Percentiles rank a stretch among this genome's conserved stretches.
Conservation (phyloP, 345 rosid species). For the Pistacia integerrima region DNA sequence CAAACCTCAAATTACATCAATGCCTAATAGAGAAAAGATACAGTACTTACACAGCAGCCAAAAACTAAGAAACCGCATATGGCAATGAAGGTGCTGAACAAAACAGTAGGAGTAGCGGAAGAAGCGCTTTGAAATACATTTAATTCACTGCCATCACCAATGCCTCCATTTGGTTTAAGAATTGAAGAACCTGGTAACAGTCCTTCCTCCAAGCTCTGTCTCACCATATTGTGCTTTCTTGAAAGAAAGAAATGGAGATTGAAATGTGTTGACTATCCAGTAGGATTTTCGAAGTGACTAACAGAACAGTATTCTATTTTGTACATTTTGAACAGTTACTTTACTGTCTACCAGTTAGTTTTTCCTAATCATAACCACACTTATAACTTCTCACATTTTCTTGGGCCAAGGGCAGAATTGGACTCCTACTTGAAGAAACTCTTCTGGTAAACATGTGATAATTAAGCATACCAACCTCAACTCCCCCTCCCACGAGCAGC, state of each 20-base stretch:
- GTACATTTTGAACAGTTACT: too few species aligned
- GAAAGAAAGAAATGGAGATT: not conserved
- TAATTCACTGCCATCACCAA: not conserved
- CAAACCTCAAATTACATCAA: not conserved
- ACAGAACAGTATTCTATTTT: too few species aligned
- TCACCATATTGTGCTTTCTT: not conserved
- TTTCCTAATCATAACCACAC: too few species aligned
- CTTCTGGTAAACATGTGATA: too few species aligned
- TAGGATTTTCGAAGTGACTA: too few species aligned
- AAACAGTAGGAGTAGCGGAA: constrained; percentile 20
- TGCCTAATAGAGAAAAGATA: too few species aligned
- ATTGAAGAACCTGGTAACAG: constrained; percentile 14
- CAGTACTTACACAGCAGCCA: constrained; percentile 31
- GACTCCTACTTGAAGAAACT: not conserved
- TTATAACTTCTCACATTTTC: too few species aligned
- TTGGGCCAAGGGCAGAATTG: too few species aligned
- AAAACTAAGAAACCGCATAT: constrained; percentile 41
- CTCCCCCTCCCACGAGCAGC: too few species aligned
- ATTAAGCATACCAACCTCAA: too few species aligned
- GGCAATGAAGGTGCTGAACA: constrained; percentile 49
- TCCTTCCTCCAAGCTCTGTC: constrained; percentile 12
- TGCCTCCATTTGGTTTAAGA: not conserved
- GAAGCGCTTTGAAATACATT: not conserved
- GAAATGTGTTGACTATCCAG: not conserved
- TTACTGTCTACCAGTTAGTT: too few species aligned